A percentile compares a stretch with the other conserved stretches of the same genome.
phyloP scores from a whole-genome alignment of 202 grass and related monocot species.

The Digitaria exilis region DNA sequence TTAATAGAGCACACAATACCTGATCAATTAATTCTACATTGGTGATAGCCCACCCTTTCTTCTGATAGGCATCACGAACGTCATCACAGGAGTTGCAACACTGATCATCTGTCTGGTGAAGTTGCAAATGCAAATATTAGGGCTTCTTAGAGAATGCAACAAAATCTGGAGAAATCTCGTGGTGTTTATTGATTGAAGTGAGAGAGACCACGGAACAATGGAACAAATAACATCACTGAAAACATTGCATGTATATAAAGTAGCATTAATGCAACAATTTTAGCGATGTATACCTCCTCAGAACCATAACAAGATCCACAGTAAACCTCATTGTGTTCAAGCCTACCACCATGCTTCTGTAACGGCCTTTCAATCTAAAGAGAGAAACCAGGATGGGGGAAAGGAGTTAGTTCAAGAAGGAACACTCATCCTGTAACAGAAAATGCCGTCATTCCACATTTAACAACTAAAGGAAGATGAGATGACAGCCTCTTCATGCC shows the following conservation, averaged over 20 bases:
- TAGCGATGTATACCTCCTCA: conserved; percentile 54
- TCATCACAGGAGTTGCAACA: conserved; percentile 99
- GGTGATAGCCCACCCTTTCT: conserved; percentile 87
- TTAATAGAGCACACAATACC: conserved; percentile 44
- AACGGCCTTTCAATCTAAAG: conserved; percentile 90
- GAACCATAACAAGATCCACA: conserved; percentile 97
- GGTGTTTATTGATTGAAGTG: conserved; percentile 5
- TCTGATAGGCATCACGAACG: conserved; percentile 85
- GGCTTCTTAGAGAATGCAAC: conserved; percentile 34
- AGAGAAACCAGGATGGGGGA: background rate
- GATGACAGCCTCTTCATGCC: background rate
- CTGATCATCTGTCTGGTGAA: conserved; percentile 84
- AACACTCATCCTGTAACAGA: conserved; percentile 24
- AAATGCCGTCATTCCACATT: background rate
- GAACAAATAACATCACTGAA: conserved; percentile 18
- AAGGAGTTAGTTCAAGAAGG: conserved; percentile 28
- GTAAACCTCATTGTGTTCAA: conserved; percentile 95
- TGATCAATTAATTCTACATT: conserved; percentile 83
- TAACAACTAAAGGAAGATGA: conserved; percentile 15
- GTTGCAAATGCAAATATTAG: conserved; percentile 46
- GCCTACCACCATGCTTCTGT: conserved; percentile 93
- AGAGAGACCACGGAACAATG: background rate
- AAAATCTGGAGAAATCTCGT: conserved; percentile 13
- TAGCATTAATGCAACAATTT: background rate
- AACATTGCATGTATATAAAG: conserved; percentile 4